A percentile compares a stretch with the other conserved stretches of the same genome.
Evolutionary conservation across 352 stramenopile species (phyloP).

Genomic region (Halophytophthora batemanensis): DNA sequence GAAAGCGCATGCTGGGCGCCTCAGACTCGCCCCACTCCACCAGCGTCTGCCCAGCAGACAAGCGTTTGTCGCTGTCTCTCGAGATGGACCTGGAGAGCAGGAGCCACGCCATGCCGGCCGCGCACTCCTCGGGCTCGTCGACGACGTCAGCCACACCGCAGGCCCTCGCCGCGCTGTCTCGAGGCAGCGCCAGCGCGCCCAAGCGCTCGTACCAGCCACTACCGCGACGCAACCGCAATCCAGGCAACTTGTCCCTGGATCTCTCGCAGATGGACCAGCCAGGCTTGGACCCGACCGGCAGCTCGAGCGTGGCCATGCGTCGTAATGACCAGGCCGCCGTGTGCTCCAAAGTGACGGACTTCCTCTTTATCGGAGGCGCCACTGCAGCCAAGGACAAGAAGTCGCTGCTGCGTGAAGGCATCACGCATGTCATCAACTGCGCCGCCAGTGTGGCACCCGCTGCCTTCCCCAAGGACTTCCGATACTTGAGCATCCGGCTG

Average conservation of each 20-base stretch:
- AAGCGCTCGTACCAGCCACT: conserved; percentile 49
- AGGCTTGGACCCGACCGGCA: conserved; percentile 21
- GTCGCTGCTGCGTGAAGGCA: conserved; percentile 58
- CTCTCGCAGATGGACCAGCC: conserved; percentile 69
- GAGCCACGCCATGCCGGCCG: conserved; percentile 8
- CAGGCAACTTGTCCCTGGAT: conserved; percentile 79
- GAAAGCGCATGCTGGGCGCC: conserved; percentile 24
- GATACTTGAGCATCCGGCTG: conserved; percentile 86
- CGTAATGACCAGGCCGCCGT: conserved; percentile 59
- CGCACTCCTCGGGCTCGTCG: conserved; percentile 22
- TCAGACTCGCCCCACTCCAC: conserved; percentile 22
- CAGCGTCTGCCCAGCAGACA: conserved; percentile 24
- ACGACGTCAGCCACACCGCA: conserved; percentile 10
- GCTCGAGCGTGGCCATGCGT: conserved; percentile 20
- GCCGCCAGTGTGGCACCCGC: conserved; percentile 71
- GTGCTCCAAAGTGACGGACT: conserved; percentile 82
- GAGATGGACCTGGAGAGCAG: conserved; percentile 30
- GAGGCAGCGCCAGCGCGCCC: conserved; percentile 21
- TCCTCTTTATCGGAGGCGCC: conserved; percentile 85
- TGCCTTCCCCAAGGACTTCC: conserved; percentile 75
- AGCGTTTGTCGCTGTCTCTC: conserved; percentile 24
- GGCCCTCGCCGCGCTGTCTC: conserved; percentile 7
- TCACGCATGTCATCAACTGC: conserved; percentile 91
- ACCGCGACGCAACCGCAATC: conserved; percentile 62
- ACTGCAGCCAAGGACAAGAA: conserved; percentile 77